Evolutionary conservation across 768 basidiomycete genomes (phyloP).

Genomic region (Russula earlei): DNA sequence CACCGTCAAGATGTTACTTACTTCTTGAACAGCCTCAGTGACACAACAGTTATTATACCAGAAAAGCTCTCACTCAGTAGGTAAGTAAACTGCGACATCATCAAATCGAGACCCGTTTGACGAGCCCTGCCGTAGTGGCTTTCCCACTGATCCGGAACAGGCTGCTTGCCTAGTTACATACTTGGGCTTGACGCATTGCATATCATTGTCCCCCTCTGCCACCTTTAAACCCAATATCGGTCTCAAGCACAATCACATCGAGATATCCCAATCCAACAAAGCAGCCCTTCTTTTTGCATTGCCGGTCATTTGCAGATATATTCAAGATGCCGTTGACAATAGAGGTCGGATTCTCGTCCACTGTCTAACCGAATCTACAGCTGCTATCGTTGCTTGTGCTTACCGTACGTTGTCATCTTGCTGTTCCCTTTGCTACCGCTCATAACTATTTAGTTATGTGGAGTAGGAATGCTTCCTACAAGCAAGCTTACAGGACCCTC

Average conservation of each 20-base stretch:
- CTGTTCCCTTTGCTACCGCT: neutral
- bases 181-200: conserved; percentile 42
- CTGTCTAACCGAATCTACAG: conserved; percentile 43
- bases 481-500: conserved; percentile 28
- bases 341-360: conserved; percentile 46
- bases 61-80: conserved; percentile 44
- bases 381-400: conserved; percentile 44
- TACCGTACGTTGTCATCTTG: conserved; percentile 32
- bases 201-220: conserved; percentile 48
- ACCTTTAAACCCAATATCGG: conserved; percentile 27
- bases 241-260: conserved; percentile 35
- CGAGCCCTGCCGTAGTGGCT: conserved; percentile 33
- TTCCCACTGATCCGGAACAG: conserved; percentile 43
- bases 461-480: conserved; percentile 29
- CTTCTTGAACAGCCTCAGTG: conserved; percentile 42
- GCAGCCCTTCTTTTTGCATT: conserved; percentile 38
- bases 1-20: conserved; percentile 43
- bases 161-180: conserved; percentile 43
- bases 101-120: neutral
- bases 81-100: conserved; percentile 21
- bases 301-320: conserved; percentile 37
- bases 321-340: conserved; percentile 32
- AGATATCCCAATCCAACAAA: conserved; percentile 31
- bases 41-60: conserved; percentile 43
- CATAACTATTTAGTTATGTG: conserved; percentile 37